Percentiles rank a stretch among this genome's conserved stretches.
Evolutionary conservation across 345 rosid species (phyloP).

Genomic region (Cardamine resedifolia): DNA sequence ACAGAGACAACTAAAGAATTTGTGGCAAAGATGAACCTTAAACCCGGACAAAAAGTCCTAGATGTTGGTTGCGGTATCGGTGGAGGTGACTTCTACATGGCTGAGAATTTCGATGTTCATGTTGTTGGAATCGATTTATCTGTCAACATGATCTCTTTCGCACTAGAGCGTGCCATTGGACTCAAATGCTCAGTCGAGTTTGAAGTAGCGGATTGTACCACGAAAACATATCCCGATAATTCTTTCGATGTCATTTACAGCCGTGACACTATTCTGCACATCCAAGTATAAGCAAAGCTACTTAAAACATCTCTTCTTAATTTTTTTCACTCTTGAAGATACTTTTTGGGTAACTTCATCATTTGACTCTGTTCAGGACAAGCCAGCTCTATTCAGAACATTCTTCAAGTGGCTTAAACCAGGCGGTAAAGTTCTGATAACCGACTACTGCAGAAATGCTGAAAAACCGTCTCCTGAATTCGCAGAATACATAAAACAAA

Average conservation of each 20-base stretch:
- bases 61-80: slow-evolving; percentile 99
- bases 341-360: not conserved
- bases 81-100: slow-evolving; percentile 98
- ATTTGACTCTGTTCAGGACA: slow-evolving; percentile 61
- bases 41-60: slow-evolving; percentile 83
- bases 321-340: slow-evolving; percentile 3
- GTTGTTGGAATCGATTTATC: slow-evolving; percentile 95
- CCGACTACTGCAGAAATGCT: slow-evolving; percentile 73
- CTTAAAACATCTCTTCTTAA: not conserved
- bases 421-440: slow-evolving; percentile 90
- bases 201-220: slow-evolving; percentile 95
- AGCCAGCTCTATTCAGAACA: slow-evolving; percentile 72
- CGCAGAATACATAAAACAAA: slow-evolving; percentile 65
- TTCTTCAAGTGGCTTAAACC: slow-evolving; percentile 97
- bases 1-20: slow-evolving; percentile 96
- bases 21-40: slow-evolving; percentile 80
- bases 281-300: slow-evolving; percentile 52
- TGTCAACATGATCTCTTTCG: slow-evolving; percentile 86
- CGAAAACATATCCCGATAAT: slow-evolving; percentile 64
- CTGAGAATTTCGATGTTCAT: slow-evolving; percentile 72
- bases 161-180: slow-evolving; percentile 90
- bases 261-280: slow-evolving; percentile 92
- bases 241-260: slow-evolving; percentile 91
- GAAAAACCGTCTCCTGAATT: slow-evolving; percentile 67
- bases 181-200: slow-evolving; percentile 85